Evolutionary conservation across 1,139 yeast genomes (phyloP).

Genomic region (Lodderomyces parapsilosis): DNA sequence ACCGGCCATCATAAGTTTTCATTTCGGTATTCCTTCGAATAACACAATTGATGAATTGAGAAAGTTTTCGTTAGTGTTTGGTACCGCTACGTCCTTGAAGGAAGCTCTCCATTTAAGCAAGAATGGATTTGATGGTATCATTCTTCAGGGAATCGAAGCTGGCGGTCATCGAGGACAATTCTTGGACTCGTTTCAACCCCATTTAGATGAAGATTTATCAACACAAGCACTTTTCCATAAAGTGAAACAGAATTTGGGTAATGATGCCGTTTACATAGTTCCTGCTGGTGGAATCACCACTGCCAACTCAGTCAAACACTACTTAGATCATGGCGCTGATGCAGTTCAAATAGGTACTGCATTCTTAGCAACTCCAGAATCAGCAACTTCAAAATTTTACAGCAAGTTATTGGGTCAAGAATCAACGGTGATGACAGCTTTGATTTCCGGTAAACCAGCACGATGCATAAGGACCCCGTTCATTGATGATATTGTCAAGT

Average conservation of each 20-base stretch:
- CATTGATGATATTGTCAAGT: conserved; percentile 15
- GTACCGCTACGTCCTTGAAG: conserved; percentile 39
- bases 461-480: conserved; percentile 36
- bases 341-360: conserved; percentile 50
- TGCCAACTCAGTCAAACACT: conserved; percentile 22
- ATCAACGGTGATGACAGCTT: conserved; percentile 33
- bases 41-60: conserved; percentile 41
- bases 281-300: conserved; percentile 50
- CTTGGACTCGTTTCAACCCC: conserved; percentile 16
- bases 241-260: conserved; percentile 16
- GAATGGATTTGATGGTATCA: conserved; percentile 37
- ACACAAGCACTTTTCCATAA: conserved; percentile 31
- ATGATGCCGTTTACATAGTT: conserved; percentile 27
- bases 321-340: conserved; percentile 37
- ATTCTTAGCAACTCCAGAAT: conserved; percentile 38
- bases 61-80: conserved; percentile 48
- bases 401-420: conserved; percentile 3
- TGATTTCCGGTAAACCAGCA: conserved; percentile 41
- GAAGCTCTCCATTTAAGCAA: conserved; percentile 28
- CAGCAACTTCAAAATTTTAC: conserved; percentile 22
- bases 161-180: conserved; percentile 57
- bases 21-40: conserved; percentile 44
- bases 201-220: conserved; percentile 32
- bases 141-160: conserved; percentile 53
- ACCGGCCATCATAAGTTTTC: conserved; percentile 47